Evolutionary conservation across 805 yeast species (phyloP).

Genomic region (Metschnikowia santaceciliae): DNA sequence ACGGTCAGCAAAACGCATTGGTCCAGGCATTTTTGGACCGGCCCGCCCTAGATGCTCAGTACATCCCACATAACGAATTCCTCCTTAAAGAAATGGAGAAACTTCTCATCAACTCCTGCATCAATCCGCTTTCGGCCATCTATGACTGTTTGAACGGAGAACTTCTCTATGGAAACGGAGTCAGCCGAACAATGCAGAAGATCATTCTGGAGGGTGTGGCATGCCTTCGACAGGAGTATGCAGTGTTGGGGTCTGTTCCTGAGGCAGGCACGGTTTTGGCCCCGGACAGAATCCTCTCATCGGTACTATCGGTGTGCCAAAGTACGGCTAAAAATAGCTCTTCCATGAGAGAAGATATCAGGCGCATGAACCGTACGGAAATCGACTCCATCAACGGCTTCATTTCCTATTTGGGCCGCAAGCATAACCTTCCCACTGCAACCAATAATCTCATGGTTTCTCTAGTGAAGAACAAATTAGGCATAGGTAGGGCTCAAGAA

Average conservation of each 20-base stretch:
- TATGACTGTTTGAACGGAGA: conserved; percentile 78
- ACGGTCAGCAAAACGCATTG: conserved; percentile 9
- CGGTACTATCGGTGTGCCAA: conserved; percentile 28
- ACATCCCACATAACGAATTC: conserved; percentile 40
- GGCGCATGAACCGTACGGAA: conserved; percentile 59
- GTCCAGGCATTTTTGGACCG: conserved; percentile 23
- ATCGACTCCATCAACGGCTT: conserved; percentile 83
- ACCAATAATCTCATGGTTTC: conserved; percentile 43
- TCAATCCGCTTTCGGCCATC: conserved; percentile 79
- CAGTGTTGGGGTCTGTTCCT: conserved; percentile 23
- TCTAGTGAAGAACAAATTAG: conserved; percentile 41
- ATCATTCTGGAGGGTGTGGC: conserved; percentile 45
- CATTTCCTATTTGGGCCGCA: conserved; percentile 52
- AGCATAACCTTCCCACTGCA: conserved; percentile 40
- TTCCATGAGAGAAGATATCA: conserved; percentile 69
- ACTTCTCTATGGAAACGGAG: conserved; percentile 40
- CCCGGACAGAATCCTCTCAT: conserved; percentile 34
- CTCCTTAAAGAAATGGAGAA: conserved; percentile 65
- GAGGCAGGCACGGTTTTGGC: conserved; percentile 29
- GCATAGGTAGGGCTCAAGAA: conserved; percentile 30
- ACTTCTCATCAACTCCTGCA: conserved; percentile 73
- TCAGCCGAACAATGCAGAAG: conserved; percentile 30
- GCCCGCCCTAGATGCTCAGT: conserved; percentile 23
- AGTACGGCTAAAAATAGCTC: conserved; percentile 55
- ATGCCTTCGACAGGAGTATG: conserved; percentile 35